phyloP scores from a whole-genome alignment of 2,329 filamentous ascomycete genomes.

The Colletotrichum musicola region DNA sequence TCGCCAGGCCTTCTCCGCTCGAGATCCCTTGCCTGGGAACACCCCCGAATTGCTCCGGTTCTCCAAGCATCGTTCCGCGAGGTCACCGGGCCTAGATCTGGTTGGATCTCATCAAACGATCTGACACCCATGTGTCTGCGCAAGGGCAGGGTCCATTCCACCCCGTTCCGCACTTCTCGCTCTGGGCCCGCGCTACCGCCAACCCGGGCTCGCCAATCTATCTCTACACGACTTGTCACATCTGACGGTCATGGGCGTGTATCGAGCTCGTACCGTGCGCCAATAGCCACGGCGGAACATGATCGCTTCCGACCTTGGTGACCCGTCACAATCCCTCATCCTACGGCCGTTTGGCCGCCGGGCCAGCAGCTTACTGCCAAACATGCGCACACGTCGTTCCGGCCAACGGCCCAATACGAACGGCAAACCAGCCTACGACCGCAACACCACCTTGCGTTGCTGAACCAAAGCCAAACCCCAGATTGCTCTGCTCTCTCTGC shows the following conservation, averaged over 20 bases:
- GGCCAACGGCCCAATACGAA: conserved; percentile 20
- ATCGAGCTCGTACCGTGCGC: conserved; percentile 30
- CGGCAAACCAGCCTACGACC: neutral
- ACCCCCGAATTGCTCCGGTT: conserved; percentile 28
- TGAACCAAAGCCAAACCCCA: conserved; percentile 26
- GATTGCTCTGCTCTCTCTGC: conserved; percentile 1
- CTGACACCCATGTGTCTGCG: conserved; percentile 36
- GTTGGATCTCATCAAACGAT: conserved; percentile 40
- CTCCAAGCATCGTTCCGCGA: conserved; percentile 25
- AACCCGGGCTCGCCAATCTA: conserved; percentile 35
- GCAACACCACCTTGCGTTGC: conserved; percentile 19
- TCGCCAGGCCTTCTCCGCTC: conserved; percentile 26
- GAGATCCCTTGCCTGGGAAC: conserved; percentile 12
- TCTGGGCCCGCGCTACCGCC: conserved; percentile 25
- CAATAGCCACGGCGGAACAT: conserved; percentile 9
- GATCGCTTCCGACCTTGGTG: conserved; percentile 8
- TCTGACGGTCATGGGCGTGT: conserved; percentile 16
- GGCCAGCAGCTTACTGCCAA: conserved; percentile 12
- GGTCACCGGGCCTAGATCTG: conserved; percentile 34
- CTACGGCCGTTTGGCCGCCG: conserved; percentile 24
- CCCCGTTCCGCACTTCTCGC: conserved; percentile 8
- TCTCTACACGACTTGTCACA: conserved; percentile 16
- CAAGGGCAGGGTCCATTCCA: conserved; percentile 26
- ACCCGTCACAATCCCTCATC: conserved; percentile 7
- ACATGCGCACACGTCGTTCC: conserved; percentile 18